Evolutionary conservation across 352 stramenopile species (phyloP), one percentile per base, ranked within the genome.

Genomic region (Phytophthora fragariae): DNA sequence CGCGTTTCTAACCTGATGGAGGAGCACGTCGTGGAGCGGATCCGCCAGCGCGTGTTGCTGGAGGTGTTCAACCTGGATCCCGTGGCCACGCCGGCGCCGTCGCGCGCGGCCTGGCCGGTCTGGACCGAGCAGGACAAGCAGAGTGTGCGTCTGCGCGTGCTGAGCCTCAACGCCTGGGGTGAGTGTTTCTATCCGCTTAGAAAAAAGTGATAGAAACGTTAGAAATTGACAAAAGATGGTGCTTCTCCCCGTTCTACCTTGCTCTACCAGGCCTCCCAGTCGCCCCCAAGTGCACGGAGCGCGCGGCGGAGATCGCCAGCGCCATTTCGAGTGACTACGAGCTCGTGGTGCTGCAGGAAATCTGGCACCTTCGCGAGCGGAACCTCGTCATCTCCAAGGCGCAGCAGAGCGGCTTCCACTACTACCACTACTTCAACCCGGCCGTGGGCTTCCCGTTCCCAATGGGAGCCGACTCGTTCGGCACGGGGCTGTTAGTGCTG

Each of bases 401-500:
- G 9, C 71, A 91, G 63, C 62, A 85, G 33, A 80, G 70, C 5
- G 88, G 88, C 0, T 91, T 92, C 68, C 65, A 83, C 47, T 95
- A 90, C 70, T 93, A 93, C 73, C 88, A 95, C 76, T 95, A 95
- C 80, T 95, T 95, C 55, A 90, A 93, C 65, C 74, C 88, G 46
- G 85, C 86, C 5, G 86, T 93, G 39, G 88, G 88, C 9, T 95
- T 95, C 65, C 88, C 88, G 1, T 76, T 93, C 24, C 88, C 88
- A 10, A 73, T 93, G 27, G 86, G 86, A 5, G 68, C 86, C 6
- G 88, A 93, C 62, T 84, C 82, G 15, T 95, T 95, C 55, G 88
- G 88, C 57, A 95, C 88, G 54, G 88, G 88, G 15, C 72, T 95
- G 66, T 76, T 95, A 15, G 83, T 93, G 54, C 71, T 95, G 41